Conservation (phyloP, 2,329 filamentous ascomycete species). For the Exophiala sideris region DNA sequence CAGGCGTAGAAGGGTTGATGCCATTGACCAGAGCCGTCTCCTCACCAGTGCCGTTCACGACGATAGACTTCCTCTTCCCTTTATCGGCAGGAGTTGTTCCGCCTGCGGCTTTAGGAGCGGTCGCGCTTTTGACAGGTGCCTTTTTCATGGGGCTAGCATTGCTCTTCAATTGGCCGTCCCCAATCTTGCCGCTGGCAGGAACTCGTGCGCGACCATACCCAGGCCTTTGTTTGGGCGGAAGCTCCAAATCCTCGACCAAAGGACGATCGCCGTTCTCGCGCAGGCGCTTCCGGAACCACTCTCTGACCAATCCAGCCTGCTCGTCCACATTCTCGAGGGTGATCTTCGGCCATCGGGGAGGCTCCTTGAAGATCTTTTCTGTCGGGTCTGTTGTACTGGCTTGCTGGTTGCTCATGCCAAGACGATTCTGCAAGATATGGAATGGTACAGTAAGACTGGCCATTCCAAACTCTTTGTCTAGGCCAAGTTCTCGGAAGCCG, state of each 20-base stretch:
- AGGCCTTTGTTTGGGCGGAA: constrained; percentile 81
- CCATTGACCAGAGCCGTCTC: constrained; percentile 23
- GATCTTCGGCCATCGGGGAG: constrained; percentile 71
- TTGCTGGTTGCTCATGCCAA: constrained; percentile 68
- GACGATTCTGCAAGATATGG: constrained; percentile 86
- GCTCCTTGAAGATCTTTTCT: constrained; percentile 56
- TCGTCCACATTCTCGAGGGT: constrained; percentile 71
- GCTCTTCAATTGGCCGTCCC: constrained; percentile 32
- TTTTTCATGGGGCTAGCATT: constrained; percentile 43
- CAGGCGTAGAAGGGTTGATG: constrained; percentile 16
- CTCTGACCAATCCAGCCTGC: constrained; percentile 83
- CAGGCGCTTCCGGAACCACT: constrained; percentile 87
- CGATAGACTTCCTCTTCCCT: constrained; percentile 24
- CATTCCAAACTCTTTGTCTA: constrained; percentile 86
- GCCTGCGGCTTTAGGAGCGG: constrained; percentile 10
- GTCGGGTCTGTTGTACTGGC: constrained; percentile 10
- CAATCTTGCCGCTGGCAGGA: constrained; percentile 47
- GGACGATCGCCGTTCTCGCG: constrained; percentile 78
- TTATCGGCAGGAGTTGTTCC: constrained; percentile 21
- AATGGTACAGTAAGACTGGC: constrained; percentile 86
- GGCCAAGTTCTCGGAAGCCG: constrained; percentile 89
- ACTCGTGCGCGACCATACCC: constrained; percentile 43
- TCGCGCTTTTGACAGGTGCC: constrained; percentile 27
- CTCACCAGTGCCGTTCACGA: constrained; percentile 15
- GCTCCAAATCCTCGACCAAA: constrained; percentile 88